Base-by-base conservation (phyloP, 2,329 filamentous ascomycete species). In the Aspergillus udagawae region DNA sequence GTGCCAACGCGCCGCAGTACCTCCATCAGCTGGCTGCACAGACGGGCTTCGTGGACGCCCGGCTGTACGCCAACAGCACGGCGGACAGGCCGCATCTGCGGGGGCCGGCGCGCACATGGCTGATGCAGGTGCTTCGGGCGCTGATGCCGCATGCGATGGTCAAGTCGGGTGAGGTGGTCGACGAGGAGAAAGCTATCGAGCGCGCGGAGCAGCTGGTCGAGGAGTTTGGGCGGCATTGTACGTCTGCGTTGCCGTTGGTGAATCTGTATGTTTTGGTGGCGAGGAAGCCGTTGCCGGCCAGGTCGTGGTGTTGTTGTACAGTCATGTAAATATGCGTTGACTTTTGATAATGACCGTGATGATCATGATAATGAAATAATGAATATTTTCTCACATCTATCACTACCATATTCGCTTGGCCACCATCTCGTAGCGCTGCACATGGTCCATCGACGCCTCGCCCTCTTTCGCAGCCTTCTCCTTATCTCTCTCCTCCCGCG, bases 391-490 rank as follows among this genome's bases (percentile, higher is more conserved):
- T 38, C n/a, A 27, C n/a, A 21, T 3, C 23, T 53, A n/a, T 47
- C n/a, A n/a, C 73, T 65, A 97, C 94, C 94, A 99, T 66, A 99
- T 99, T 71, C 94, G 83, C 82, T 97, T 97, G 0, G 91, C 91
- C 66, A 92, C 88, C 94, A 97, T 97, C 70, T 92, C 91, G 77
- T 97, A 99, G 66, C 94, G 82, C 65, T 82, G 85, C 61, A 86
- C 91, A 71, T 77, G 85, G 68, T 82, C 89, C 74, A 85, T 85
- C 71, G 84, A 85, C 82, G 55, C 74, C 72, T 60, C 68, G 65
- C 56, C 67, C 86, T 71, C 76, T 84, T 72, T 79, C 82, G 53
- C 84, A 80, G 48, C 81, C 58, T 72, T 76, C 25, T 81, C 81
- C 63, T 83, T 86, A 62, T 85, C 84, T 60, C 83, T 84, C 6